Base-by-base conservation (phyloP, 495 filamentous ascomycete genomes). In the Penicillium lagena region DNA sequence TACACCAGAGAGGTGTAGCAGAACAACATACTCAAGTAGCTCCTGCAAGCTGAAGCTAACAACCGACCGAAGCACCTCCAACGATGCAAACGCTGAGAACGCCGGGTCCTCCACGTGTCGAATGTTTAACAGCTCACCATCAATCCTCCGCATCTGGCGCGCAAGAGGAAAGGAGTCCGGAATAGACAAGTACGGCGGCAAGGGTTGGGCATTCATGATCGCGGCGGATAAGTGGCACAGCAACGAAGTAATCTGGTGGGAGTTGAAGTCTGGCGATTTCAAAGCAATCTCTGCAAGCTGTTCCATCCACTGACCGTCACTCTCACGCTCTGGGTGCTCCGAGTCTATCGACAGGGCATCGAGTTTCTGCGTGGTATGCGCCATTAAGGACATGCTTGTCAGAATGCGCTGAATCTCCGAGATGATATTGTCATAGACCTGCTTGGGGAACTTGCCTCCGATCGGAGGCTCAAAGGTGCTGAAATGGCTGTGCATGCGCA, bases 71-170 rank as follows among this genome's bases (percentile, higher is more conserved):
- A 81, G 76, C 8, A 91, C 80, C 55, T 89, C 84, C 41, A 89
- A 63, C 1, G 86, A 73, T 0, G 84, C 82, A 66, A 89, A 90
- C 6, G 84, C 83, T 22, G 79, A 72, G 52, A 88, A 89, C 0
- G 82, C 82, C 0, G 83, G 84, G 49, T 88, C 83, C 15, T 78
- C 73, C 39, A 87, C 67, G 56, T 89, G 82, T 13, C 70, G 61
- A 9, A 85, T 64, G 58, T 72, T 77, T 33, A 89, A 56, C n/a
- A 89, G 70, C 36, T 76, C 71, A 9, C 52, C 43, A 42, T 81
- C 72, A 13, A 79, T 54, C 29, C 54, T 54, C 47, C 77, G 72
- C 41, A 85, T 62, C 14, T 68, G 64, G 5, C 68, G 59, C 2
- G 73, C 73, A 1, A 85, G 66, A 12, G 76, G 70, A 48, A 79